Base-by-base conservation (phyloP, 768 basidiomycete genomes). In the Lyophyllum decastes region DNA sequence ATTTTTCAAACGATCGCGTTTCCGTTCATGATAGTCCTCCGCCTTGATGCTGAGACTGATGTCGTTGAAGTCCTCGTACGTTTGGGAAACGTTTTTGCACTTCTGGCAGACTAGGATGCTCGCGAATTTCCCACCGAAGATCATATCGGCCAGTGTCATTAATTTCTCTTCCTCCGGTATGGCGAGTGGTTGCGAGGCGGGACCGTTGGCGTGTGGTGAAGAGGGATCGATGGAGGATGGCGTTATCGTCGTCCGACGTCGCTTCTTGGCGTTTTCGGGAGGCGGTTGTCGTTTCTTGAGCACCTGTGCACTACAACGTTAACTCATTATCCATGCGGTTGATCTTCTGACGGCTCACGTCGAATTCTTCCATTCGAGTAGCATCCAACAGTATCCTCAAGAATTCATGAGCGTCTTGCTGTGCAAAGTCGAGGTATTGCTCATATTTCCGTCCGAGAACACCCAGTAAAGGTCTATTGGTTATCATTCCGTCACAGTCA, bases 371-470 rank as follows among this genome's bases (percentile, higher is more conserved):
- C 93, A 95, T 95, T 52, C 92, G 84, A 81, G 95, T 90, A 19
- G 88, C 90, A 69, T 97, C 95, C 38, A 97, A 77, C 58, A 98
- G 77, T 61, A 95, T 94, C 33, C 92, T 82, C 24, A 98, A 73
- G 60, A 96, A 89, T 75, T 98, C 95, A 70, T 97, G 95, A 22
- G 95, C 93, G 67, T 98, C 95, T 71, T 97, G 95, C 71, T 98
- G 95, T 8, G 90, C 86, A 70, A 95, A 95, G 67, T 95, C 95
- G 45, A 92, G 84, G 66, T 97, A 98, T 66, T 98, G 95, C 62
- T 94, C 93, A 68, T 95, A 91, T 73, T 96, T 97, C 63, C 79
- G 77, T 2, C 94, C 90, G 16, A 97, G 76, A 11, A 83, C 79
- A 26, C 78, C 69, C 17, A 96, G 73, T 40, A 96, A 66, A 7